phyloP scores from a whole-genome alignment of 2,329 filamentous ascomycete species.

The Botryotinia narcissicola region DNA sequence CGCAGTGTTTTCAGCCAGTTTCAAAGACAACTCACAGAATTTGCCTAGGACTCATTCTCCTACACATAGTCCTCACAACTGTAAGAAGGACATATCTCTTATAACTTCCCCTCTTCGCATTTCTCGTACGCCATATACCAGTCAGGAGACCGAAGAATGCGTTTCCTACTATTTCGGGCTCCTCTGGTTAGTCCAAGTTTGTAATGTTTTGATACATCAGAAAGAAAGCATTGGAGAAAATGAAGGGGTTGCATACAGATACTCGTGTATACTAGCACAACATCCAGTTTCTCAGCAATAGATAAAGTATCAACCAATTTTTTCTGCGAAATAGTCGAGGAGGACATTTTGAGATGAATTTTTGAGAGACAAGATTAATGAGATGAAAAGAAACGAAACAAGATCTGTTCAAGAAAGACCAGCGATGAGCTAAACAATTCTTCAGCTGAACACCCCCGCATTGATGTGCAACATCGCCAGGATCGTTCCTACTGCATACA shows the following conservation, averaged over 20 bases:
- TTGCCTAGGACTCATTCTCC: conserved; percentile 26
- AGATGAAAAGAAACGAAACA: background rate
- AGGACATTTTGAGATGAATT: conserved; percentile 20
- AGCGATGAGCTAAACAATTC: background rate
- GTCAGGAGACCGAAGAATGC: conserved; percentile 27
- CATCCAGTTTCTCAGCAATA: conserved; percentile 31
- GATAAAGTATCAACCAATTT: conserved; percentile 22
- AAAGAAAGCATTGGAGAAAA: background rate
- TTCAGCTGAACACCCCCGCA: background rate
- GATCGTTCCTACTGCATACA: background rate
- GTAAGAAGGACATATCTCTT: conserved; percentile 30
- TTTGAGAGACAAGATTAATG: background rate
- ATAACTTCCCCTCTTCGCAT: conserved; percentile 23
- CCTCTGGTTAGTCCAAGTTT: background rate
- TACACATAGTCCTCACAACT: conserved; percentile 23
- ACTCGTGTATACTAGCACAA: conserved; percentile 23
- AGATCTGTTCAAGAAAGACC: background rate
- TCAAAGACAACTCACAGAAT: conserved; percentile 27
- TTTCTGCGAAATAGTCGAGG: conserved; percentile 29
- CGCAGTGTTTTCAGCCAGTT: background rate
- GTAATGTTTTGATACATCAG: background rate
- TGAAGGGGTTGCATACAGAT: conserved; percentile 24
- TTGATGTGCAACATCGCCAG: background rate
- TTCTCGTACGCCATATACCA: conserved; percentile 23
- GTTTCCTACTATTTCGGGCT: conserved; percentile 24